Evolutionary conservation across 208 protist species (phyloP).

Genomic region (Acanthamoeba royreba): DNA sequence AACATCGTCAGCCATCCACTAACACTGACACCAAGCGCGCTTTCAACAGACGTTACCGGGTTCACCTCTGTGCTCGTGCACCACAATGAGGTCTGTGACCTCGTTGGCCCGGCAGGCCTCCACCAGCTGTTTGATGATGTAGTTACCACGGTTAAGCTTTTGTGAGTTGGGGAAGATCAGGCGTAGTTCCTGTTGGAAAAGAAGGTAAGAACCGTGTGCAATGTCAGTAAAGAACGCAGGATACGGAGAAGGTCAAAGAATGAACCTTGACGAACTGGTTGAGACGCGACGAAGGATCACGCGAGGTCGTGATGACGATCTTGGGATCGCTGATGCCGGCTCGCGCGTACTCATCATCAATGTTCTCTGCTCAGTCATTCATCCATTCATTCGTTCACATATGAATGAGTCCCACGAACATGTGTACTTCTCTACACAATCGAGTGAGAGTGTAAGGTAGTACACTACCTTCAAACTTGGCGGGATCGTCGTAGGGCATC

Average conservation of each 20-base stretch:
- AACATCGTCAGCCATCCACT: too few relatives aligned
- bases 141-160: conserved; percentile 95
- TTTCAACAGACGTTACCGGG: too few relatives aligned
- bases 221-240: background rate
- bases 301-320: conserved; percentile 98
- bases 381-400: too few relatives aligned
- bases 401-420: too few relatives aligned
- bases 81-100: conserved; percentile 97
- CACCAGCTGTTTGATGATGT: conserved; percentile 93
- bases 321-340: conserved; percentile 95
- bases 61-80: conserved; percentile 97
- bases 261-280: conserved; percentile 95
- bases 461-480: conserved; percentile 15
- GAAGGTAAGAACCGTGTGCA: background rate
- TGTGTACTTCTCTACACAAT: too few relatives aligned
- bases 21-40: too few relatives aligned
- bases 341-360: conserved; percentile 97
- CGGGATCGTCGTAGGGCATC: conserved; percentile 69
- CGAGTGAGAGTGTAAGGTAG: too few relatives aligned
- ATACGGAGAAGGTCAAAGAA: background rate
- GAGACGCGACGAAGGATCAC: conserved; percentile 93
- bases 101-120: conserved; percentile 90
- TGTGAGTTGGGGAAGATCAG: conserved; percentile 98
- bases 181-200: conserved; percentile 85
- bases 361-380: too few relatives aligned